A percentile compares a stretch with the other conserved stretches of the same genome.
Conservation (phyloP, 192 early-diverging fungal species). For the Helicostylum pulchrum region DNA sequence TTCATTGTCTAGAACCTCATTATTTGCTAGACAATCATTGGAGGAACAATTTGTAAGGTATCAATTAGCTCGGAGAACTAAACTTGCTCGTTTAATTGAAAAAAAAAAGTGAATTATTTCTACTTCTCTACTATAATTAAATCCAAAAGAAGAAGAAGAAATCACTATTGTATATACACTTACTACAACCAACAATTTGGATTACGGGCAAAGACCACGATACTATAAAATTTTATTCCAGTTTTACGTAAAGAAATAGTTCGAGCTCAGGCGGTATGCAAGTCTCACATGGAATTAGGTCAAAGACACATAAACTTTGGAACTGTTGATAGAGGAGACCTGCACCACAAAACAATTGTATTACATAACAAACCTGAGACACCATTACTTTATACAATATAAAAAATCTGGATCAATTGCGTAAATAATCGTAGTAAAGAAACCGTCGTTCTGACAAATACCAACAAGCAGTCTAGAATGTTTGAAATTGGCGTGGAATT, state of each 20-base stretch:
- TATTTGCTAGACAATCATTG: slow-evolving; percentile 61
- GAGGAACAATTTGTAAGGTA: slow-evolving; percentile 73
- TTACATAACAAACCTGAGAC: slow-evolving; percentile 87
- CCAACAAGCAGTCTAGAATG: slow-evolving; percentile 70
- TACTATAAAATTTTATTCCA: slow-evolving; percentile 61
- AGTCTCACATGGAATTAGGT: slow-evolving; percentile 88
- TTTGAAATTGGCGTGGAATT: slow-evolving; percentile 75
- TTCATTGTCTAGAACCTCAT: slow-evolving; percentile 49
- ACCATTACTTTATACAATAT: slow-evolving; percentile 86
- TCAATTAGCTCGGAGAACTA: slow-evolving; percentile 60
- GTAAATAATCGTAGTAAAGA: slow-evolving; percentile 45
- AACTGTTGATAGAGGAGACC: slow-evolving; percentile 77
- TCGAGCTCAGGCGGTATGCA: slow-evolving; percentile 69
- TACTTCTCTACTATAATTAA: slow-evolving; percentile 53
- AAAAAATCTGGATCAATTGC: slow-evolving; percentile 93
- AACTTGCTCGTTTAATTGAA: slow-evolving; percentile 67
- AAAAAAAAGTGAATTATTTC: slow-evolving; percentile 68
- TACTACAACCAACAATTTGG: slow-evolving; percentile 44
- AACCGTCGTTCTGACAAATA: slow-evolving; percentile 76
- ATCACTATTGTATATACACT: slow-evolving; percentile 76
- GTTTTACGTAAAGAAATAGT: slow-evolving; percentile 82
- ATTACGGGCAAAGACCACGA: slow-evolving; percentile 38
- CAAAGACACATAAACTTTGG: slow-evolving; percentile 98
- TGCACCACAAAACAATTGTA: slow-evolving; percentile 79
- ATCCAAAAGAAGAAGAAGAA: slow-evolving; percentile 57